A percentile compares a stretch with the other conserved stretches of the same genome.
These are phyloP conservation scores for Grammothele lineata DNA, from an alignment of 768 basidiomycete genomes.

Conservation along the genomic window DNA sequence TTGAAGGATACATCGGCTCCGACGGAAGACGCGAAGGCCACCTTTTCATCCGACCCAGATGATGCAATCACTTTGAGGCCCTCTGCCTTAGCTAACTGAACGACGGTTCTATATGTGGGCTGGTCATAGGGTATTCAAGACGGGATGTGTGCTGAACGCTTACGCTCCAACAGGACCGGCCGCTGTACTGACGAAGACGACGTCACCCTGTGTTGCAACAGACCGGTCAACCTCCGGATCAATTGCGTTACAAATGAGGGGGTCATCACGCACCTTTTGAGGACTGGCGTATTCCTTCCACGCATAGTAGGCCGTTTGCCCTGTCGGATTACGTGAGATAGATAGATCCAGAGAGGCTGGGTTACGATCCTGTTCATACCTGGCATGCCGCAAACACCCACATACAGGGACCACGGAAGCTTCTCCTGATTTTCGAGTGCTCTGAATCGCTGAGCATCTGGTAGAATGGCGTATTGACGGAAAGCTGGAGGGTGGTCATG, in stretches of 20 bases:
- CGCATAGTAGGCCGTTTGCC: conserved; percentile 30
- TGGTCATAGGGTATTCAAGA: neutral
- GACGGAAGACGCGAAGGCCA: conserved; percentile 51
- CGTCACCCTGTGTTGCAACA: conserved; percentile 36
- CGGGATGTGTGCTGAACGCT: conserved; percentile 20
- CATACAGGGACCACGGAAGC: conserved; percentile 44
- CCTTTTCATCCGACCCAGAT: conserved; percentile 72
- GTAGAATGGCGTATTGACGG: conserved; percentile 37
- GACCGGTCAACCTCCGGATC: too few species aligned
- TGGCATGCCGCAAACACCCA: conserved; percentile 48
- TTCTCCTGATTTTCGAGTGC: conserved; percentile 38
- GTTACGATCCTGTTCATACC: conserved; percentile 11
- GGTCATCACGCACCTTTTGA: too few species aligned
- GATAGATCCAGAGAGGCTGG: too few species aligned
- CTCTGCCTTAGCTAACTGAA: conserved; percentile 39
- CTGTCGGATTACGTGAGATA: conserved; percentile 9
- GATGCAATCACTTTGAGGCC: conserved; percentile 65
- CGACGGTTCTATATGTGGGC: conserved; percentile 23
- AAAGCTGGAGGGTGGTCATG: conserved; percentile 26
- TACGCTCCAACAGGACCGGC: conserved; percentile 57
- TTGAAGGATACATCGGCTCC: conserved; percentile 72
- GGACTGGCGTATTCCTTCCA: conserved; percentile 38
- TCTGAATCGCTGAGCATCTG: conserved; percentile 6
- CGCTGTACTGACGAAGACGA: conserved; percentile 44
- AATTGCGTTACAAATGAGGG: too few species aligned